Base-by-base conservation (phyloP, 805 yeast genomes). In the Ogataea allantospora region DNA sequence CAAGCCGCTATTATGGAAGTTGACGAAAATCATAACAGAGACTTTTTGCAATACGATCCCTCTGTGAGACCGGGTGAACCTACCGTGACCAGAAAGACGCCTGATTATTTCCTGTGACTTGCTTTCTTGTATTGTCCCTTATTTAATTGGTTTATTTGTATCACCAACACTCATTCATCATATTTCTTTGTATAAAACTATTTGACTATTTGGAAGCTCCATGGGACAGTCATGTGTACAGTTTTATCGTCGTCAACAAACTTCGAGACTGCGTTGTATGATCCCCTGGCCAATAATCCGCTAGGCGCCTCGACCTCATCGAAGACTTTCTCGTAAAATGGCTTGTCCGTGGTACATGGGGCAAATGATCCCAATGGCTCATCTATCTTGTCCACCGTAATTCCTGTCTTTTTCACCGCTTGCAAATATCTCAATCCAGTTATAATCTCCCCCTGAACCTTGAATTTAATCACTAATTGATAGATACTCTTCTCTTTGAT, bases 1-100 rank as follows among this genome's bases (percentile, higher is more conserved):
- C 96, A 88, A 70, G 97, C 97, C 29, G 96, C 96, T 25, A 87
- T 89, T 52, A 89, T 89, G 97, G 96, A 89, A 67, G 96, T 89
- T 45, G 96, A 89, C 63, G 97, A 89, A 64, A 83, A 81, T 60
- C 91, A 87, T 65, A 81, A 85, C 63, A 82, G 86, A 75, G 95
- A 82, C 62, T 88, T 88, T 63, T 69, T 91, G 65, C 97, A 91
- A 66, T 91, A 91, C 65, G 98, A 91, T 62, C 98, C 98, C 33
- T 81, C 89, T 37, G 88, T 93, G 44, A 80, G 99, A 67, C 96
- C 97, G 10, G 96, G 96, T 43, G 99, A 91, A 69, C 98, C 99
- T 41, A 86, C 95, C 7, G 98, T 89, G 26, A 86, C 95, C 29
- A 80, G 98, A 65, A 88, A 91, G 63, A 89, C 97, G 7, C 98